phyloP scores from a whole-genome alignment of 2,329 filamentous ascomycete species.

The Cryphonectria naterciae region DNA sequence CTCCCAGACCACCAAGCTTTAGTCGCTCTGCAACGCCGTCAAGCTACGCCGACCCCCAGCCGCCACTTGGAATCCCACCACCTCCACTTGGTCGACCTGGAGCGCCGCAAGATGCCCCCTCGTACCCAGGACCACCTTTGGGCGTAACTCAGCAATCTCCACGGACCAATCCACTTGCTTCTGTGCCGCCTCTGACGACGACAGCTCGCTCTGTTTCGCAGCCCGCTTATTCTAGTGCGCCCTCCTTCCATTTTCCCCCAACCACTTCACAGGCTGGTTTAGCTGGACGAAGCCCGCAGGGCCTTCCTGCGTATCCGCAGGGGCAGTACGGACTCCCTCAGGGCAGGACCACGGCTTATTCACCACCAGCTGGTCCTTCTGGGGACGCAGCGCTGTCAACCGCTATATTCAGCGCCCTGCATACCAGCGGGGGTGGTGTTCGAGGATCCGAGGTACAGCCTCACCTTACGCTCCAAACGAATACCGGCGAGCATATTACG shows the following conservation, averaged over 20 bases:
- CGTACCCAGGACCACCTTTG: slow-evolving; percentile 31
- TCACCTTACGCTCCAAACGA: slow-evolving; percentile 29
- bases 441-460: slow-evolving; percentile 28
- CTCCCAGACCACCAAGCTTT: slow-evolving; percentile 59
- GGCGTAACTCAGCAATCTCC: slow-evolving; percentile 22
- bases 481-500: slow-evolving; percentile 48
- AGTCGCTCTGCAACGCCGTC: slow-evolving; percentile 39
- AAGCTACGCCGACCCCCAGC: slow-evolving; percentile 38
- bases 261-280: slow-evolving; percentile 12
- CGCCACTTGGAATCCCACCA: slow-evolving; percentile 34
- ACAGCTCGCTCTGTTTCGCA: slow-evolving; percentile 32
- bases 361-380: slow-evolving; percentile 18
- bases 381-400: slow-evolving; percentile 25
- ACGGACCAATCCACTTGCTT: slow-evolving; percentile 12
- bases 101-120: slow-evolving; percentile 31
- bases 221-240: slow-evolving; percentile 25
- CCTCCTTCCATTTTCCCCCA: slow-evolving; percentile 19
- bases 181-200: slow-evolving; percentile 21
- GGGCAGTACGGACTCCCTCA: slow-evolving; percentile 28
- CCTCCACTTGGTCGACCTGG: slow-evolving; percentile 28
- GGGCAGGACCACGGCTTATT: slow-evolving; percentile 16
- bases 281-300: slow-evolving; percentile 23
- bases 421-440: slow-evolving; percentile 17
- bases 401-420: slow-evolving; percentile 28
- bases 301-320: slow-evolving; percentile 24